These are phyloP conservation scores for Rhypophila decipiens DNA, from an alignment of 495 filamentous ascomycete species.

Conservation along the genomic window DNA sequence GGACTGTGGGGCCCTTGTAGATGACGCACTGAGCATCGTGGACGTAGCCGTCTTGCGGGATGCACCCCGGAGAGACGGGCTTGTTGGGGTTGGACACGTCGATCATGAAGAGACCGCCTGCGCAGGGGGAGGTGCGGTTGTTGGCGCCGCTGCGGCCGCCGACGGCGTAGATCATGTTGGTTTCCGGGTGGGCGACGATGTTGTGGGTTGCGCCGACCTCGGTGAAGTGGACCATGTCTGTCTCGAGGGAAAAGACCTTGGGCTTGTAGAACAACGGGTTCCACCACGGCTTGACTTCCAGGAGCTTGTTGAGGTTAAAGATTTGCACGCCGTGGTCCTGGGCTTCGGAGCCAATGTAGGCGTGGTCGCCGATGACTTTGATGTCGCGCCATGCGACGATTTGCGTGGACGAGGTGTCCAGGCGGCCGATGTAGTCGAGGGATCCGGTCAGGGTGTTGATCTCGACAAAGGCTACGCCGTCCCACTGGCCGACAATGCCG, in stretches of 20 bases:
- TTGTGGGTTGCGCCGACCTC: slow-evolving; percentile 24
- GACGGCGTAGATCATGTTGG: slow-evolving; percentile 36
- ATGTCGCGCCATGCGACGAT: slow-evolving; percentile 42
- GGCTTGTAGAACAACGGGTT: slow-evolving; percentile 12
- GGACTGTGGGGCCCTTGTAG: slow-evolving; percentile 49
- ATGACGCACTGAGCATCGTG: slow-evolving; percentile 56
- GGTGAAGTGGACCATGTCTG: slow-evolving; percentile 14
- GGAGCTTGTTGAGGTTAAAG: slow-evolving; percentile 41
- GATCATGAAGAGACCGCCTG: slow-evolving; percentile 48
- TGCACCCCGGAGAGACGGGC: slow-evolving; percentile 38
- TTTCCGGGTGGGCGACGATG: slow-evolving; percentile 45
- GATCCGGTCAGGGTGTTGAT: slow-evolving; percentile 29
- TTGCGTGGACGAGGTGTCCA: slow-evolving; percentile 27
- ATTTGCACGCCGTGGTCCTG: slow-evolving; percentile 39
- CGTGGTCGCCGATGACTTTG: slow-evolving; percentile 34
- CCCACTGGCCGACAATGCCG: slow-evolving; percentile 42
- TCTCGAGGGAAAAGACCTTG: slow-evolving; percentile 12
- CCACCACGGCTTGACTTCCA: slow-evolving; percentile 12
- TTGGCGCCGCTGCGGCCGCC: slow-evolving; percentile 25
- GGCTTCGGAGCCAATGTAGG: slow-evolving; percentile 42
- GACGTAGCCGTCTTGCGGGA: slow-evolving; percentile 48
- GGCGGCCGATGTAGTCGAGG: slow-evolving; percentile 43
- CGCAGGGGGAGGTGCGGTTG: slow-evolving; percentile 27
- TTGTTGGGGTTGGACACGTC: slow-evolving; percentile 38
- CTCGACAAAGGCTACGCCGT: slow-evolving; percentile 46